These are phyloP conservation scores for Claviceps sorghi DNA, from an alignment of 2,329 filamentous ascomycete species.

Conservation along the genomic window DNA sequence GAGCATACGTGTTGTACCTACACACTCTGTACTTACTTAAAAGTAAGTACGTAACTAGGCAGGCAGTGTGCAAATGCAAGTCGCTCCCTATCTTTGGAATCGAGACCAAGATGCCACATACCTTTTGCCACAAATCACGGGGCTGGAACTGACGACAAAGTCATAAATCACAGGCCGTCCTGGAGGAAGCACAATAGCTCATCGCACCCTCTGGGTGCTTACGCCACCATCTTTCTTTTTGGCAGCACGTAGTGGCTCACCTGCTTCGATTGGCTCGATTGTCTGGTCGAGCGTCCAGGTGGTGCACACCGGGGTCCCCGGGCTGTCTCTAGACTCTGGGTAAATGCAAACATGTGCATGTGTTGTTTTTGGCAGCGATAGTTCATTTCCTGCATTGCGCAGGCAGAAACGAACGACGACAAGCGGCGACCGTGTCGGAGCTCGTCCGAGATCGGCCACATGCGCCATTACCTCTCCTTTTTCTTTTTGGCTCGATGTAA, in stretches of 20 bases:
- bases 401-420: slow-evolving; percentile 1
- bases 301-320: not conserved
- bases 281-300: not conserved
- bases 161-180: not conserved
- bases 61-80: not conserved
- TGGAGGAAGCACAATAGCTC: not conserved
- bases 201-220: not conserved
- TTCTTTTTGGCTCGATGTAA: not conserved
- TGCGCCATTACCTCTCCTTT: not conserved
- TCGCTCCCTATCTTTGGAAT: not conserved
- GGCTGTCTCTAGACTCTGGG: slow-evolving; percentile 2
- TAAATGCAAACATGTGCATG: slow-evolving; percentile 5
- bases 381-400: not conserved
- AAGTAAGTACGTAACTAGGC: not conserved
- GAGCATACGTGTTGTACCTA: too few relatives aligned
- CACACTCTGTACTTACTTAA: not conserved
- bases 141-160: not conserved
- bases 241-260: not conserved
- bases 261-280: not conserved
- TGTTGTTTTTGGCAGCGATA: not conserved
- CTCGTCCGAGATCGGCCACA: slow-evolving; percentile 7
- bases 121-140: not conserved
- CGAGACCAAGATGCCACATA: not conserved
- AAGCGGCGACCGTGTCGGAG: slow-evolving; percentile 3
- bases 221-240: slow-evolving; percentile 1